Base-by-base conservation (phyloP, 139 green algal genomes). In the Pleodorina starrii region DNA sequence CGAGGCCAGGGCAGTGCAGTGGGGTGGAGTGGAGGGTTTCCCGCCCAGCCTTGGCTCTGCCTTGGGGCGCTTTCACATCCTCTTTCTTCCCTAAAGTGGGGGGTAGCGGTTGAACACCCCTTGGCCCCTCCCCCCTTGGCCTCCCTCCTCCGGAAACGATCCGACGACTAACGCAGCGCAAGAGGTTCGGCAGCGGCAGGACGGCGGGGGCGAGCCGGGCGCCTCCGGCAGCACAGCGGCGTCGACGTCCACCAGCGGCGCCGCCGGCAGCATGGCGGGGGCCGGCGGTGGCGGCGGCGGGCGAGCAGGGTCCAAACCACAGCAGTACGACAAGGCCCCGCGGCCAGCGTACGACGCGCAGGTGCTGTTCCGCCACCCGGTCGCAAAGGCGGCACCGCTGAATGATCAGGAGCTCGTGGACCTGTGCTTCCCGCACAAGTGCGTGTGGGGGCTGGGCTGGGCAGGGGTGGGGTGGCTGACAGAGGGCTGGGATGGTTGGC, bases 361-460 rank as follows among this genome's bases (percentile, higher is more conserved):
- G 89, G 90, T 97, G 40, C 83, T 96, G 84, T 96, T 94, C 87
- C 90, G 86, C 51, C 94, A 93, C 83, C 93, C 91, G 2, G 23
- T 85, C 2, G 60, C 74, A 38, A 90, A 76, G 23, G 25, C 78
- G 43, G 51, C 88, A 23, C 71, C 88, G 0, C 59, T 95, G 63
- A 93, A 63, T 42, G 91, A 95, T 50, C 81, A 87, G 59, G 92
- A 96, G 84, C 79, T 98, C 40, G 90, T 94, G 2, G 79, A 79
- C 36, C 96, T 98, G 86, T 98, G 96, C 90, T 99, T 98, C 42
- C 88, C 90, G 14, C 59, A 96, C 91, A 92, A 94, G 81, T 82
- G 77, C 5, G 5, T 27, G 5, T 9, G 4, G 42, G 19, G 29
- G 54, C 54, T 4, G 54, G 54, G 54, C 54, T n/a, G n/a, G n/a